A percentile compares a stretch with the other conserved stretches of the same genome.
phyloP scores from a whole-genome alignment of 2,329 filamentous ascomycete genomes.

The Coleophoma cylindrospora region DNA sequence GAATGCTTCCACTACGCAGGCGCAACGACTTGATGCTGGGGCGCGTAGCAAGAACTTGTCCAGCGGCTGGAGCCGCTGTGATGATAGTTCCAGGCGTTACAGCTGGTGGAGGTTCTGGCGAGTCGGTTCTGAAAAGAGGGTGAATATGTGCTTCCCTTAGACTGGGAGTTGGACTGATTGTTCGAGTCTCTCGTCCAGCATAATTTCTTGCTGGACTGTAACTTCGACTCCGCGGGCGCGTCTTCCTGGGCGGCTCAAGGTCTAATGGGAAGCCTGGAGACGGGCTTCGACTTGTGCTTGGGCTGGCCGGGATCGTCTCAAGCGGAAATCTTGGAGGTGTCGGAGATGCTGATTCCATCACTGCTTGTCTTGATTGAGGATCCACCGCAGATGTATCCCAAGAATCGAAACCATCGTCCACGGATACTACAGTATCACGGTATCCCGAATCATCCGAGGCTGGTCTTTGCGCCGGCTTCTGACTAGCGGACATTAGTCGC shows the following conservation, averaged over 20 bases:
- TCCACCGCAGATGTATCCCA: constrained; percentile 72
- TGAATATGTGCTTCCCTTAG: constrained; percentile 65
- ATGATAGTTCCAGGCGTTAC: constrained; percentile 67
- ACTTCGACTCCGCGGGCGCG: constrained; percentile 22
- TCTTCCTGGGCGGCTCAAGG: constrained; percentile 39
- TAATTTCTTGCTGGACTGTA: constrained; percentile 21
- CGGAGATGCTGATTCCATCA: constrained; percentile 37
- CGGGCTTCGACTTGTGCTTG: constrained; percentile 57
- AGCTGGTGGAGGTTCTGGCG: constrained; percentile 59
- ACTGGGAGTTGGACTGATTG: constrained; percentile 28
- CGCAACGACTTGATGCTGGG: constrained; percentile 46
- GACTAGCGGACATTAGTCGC: constrained; percentile 41
- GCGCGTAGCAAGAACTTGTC: constrained; percentile 54
- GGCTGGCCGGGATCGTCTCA: constrained; percentile 67
- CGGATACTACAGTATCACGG: constrained; percentile 13
- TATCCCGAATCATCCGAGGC: constrained; percentile 42
- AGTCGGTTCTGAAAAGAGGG: constrained; percentile 71
- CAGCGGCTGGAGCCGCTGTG: constrained; percentile 63
- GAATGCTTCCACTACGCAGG: constrained; percentile 51
- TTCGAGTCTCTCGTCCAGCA: constrained; percentile 9
- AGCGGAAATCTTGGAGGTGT: constrained; percentile 41
- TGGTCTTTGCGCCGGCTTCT: constrained; percentile 33
- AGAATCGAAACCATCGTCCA: constrained; percentile 64
- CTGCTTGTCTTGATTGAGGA: constrained; percentile 52
- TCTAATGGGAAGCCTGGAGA: constrained; percentile 59